A percentile compares a stretch with the other conserved stretches of the same genome.
Evolutionary conservation across 345 rosid species (phyloP).

Genomic region (Ceriops tagal): DNA sequence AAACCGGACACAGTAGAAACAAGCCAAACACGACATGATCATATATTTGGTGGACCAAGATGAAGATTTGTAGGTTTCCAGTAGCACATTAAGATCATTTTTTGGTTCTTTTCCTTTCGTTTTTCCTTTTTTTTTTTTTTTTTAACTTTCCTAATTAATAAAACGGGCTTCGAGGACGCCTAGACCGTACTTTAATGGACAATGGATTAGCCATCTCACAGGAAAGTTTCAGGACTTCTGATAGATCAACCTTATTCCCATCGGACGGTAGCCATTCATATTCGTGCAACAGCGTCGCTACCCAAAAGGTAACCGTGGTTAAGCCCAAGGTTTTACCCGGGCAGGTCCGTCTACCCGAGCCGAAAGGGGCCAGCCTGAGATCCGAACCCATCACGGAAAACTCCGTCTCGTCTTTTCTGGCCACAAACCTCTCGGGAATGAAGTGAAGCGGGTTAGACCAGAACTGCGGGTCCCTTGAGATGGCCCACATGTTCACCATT

Average conservation of each 20-base stretch:
- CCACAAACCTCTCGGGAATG: slow-evolving; percentile 60
- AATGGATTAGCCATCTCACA: slow-evolving; percentile 83
- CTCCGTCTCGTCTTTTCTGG: slow-evolving; percentile 38
- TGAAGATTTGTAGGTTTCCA: neutral
- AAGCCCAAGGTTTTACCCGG: slow-evolving; percentile 76
- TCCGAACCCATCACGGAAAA: slow-evolving; percentile 81
- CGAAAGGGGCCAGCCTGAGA: slow-evolving; percentile 79
- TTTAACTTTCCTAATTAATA: neutral
- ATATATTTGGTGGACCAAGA: neutral
- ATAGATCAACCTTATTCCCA: slow-evolving; percentile 44
- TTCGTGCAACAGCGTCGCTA: slow-evolving; percentile 63
- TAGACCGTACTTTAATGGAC: slow-evolving; percentile 35
- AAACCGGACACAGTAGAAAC: neutral
- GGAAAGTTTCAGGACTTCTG: slow-evolving; percentile 66
- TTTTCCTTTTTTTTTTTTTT: neutral
- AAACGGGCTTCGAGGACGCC: slow-evolving; percentile 15
- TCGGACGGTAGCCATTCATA: slow-evolving; percentile 53
- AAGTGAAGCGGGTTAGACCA: slow-evolving; percentile 70
- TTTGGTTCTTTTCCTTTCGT: neutral
- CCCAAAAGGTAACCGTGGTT: slow-evolving; percentile 64
- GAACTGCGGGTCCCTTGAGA: slow-evolving; percentile 61
- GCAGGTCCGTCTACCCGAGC: slow-evolving; percentile 78
- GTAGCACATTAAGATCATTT: neutral
- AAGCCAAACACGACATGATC: neutral
- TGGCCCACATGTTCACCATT: slow-evolving; percentile 99